These are phyloP conservation scores for Raddia distichophylla DNA, from an alignment of 176 grass and related monocot species.

Conservation along the genomic window DNA sequence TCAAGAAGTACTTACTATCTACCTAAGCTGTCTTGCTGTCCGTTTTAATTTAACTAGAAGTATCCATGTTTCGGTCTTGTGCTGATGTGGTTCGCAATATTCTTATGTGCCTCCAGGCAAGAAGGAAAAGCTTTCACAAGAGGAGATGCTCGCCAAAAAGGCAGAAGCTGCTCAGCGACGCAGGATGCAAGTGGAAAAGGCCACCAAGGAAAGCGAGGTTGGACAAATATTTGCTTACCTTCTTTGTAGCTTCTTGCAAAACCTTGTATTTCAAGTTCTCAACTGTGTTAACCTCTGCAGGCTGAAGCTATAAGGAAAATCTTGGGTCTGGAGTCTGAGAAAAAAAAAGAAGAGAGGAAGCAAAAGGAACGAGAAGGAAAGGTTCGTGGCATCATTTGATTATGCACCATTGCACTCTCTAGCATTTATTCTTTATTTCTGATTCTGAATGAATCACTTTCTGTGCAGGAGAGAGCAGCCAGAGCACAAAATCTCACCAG, in stretches of 20 bases:
- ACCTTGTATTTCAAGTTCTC: not conserved
- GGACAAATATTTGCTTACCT: not conserved
- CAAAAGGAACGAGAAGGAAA: slow-evolving; percentile 86
- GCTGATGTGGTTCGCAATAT: slow-evolving; percentile 23
- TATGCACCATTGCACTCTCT: not conserved
- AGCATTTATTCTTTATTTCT: not conserved
- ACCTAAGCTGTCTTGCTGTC: not conserved
- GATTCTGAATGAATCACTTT: slow-evolving; percentile 26
- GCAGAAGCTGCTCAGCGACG: slow-evolving; percentile 75
- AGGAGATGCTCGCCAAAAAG: slow-evolving; percentile 70
- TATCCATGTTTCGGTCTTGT: not conserved
- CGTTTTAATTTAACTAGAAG: slow-evolving; percentile 7
- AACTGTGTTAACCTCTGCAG: slow-evolving; percentile 40
- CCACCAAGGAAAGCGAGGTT: slow-evolving; percentile 76
- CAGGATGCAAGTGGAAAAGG: slow-evolving; percentile 77
- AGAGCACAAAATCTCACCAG: slow-evolving; percentile 44
- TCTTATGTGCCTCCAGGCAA: slow-evolving; percentile 49
- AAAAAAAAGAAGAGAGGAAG: slow-evolving; percentile 98
- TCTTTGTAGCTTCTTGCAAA: not conserved
- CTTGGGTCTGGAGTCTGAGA: slow-evolving; percentile 84
- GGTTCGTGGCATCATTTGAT: slow-evolving; percentile 44
- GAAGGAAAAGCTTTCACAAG: slow-evolving; percentile 73
- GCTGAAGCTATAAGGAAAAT: slow-evolving; percentile 95
- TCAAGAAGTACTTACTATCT: slow-evolving; percentile 58
- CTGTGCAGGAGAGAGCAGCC: slow-evolving; percentile 59